phyloP scores from a whole-genome alignment of 768 basidiomycete species.

The Solioccasus polychromus region DNA sequence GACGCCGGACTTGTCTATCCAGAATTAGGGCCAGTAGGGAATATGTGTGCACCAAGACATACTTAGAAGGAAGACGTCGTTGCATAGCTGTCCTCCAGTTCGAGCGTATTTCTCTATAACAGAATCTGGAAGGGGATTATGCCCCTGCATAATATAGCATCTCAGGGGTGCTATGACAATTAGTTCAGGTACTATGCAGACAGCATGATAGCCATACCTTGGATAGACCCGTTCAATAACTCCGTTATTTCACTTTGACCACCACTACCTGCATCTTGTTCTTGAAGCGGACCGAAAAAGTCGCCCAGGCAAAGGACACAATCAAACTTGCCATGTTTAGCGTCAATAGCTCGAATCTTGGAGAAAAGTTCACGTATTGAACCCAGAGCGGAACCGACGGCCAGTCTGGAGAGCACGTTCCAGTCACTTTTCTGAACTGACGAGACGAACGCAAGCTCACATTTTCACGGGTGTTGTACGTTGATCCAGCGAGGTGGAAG shows the following conservation, averaged over 20 bases:
- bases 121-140: conserved; percentile 63
- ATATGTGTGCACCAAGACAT: conserved; percentile 28
- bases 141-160: conserved; percentile 92
- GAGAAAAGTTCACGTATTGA: conserved; percentile 70
- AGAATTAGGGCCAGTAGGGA: conserved; percentile 3
- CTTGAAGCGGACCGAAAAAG: conserved; percentile 68
- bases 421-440: conserved; percentile 2
- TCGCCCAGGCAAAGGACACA: conserved; percentile 79
- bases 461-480: conserved; percentile 27
- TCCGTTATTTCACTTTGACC: conserved; percentile 52
- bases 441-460: conserved; percentile 16
- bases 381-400: conserved; percentile 79
- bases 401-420: conserved; percentile 43
- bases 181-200: not conserved
- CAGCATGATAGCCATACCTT: conserved; percentile 45
- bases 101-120: conserved; percentile 75
- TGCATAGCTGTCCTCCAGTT: conserved; percentile 75
- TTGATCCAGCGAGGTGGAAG: conserved; percentile 16
- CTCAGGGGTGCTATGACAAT: conserved; percentile 70
- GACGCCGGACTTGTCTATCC: conserved; percentile 76
- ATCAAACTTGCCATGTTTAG: conserved; percentile 93
- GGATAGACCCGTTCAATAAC: conserved; percentile 63
- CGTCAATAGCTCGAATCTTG: conserved; percentile 81
- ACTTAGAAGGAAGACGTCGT: conserved; percentile 87
- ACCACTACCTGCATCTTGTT: conserved; percentile 25